phyloP scores from a whole-genome alignment of 2,329 filamentous ascomycete genomes.

The Apiospora malaysiana region DNA sequence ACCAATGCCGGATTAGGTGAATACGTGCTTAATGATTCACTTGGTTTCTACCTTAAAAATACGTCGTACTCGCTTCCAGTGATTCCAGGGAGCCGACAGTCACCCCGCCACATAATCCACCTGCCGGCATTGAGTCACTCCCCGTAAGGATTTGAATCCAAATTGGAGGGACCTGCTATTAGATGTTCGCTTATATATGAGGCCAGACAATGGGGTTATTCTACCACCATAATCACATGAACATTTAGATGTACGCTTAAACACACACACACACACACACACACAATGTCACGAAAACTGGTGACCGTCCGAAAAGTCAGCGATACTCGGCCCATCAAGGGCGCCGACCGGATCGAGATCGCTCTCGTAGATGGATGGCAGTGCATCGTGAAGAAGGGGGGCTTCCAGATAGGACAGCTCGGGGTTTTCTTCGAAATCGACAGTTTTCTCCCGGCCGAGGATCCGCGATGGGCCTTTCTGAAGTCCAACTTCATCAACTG shows the following conservation, averaged over 20 bases:
- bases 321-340: constrained; percentile 25
- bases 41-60: background rate
- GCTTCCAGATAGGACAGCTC: constrained; percentile 29
- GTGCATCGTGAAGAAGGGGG: constrained; percentile 28
- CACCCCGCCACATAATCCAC: background rate
- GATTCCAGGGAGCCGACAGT: background rate
- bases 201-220: background rate
- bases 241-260: background rate
- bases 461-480: constrained; percentile 30
- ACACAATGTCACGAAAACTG: constrained; percentile 38
- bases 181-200: background rate
- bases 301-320: constrained; percentile 36
- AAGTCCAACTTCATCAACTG: constrained; percentile 26
- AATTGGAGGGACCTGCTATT: background rate
- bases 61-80: background rate
- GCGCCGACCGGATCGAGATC: constrained; percentile 26
- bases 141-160: background rate
- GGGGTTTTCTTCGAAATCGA: constrained; percentile 40
- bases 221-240: background rate
- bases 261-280: too few species aligned
- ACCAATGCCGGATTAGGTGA: background rate
- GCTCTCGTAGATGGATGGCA: constrained; percentile 36
- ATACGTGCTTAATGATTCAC: background rate
- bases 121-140: background rate
- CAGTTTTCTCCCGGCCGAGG: constrained; percentile 35